Percentiles rank a stretch among this genome's conserved stretches.
These are phyloP conservation scores for Adansonia grandidieri DNA, from an alignment of 441 rosid genomes.

Conservation along the genomic window DNA sequence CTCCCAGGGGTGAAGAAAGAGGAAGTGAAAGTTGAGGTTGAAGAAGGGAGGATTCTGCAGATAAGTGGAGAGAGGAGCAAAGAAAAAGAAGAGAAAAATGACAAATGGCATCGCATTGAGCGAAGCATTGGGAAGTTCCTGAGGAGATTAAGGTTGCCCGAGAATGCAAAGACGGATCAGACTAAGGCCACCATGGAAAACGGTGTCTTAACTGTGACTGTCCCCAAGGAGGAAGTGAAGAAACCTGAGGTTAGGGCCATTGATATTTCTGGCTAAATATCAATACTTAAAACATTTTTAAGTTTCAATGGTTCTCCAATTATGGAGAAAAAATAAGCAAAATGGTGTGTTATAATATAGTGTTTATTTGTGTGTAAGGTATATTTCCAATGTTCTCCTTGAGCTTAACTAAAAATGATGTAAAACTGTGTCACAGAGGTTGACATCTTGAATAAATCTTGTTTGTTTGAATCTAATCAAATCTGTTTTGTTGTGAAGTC, in stretches of 20 bases:
- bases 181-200: constrained; percentile 42
- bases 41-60: constrained; percentile 39
- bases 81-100: constrained; percentile 46
- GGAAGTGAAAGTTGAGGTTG: constrained; percentile 44
- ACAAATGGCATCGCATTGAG: constrained; percentile 46
- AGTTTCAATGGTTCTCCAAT: background rate
- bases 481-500: too few species aligned
- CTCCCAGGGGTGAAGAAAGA: constrained; percentile 44
- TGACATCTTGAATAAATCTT: background rate
- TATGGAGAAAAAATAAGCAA: background rate
- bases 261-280: constrained; percentile 30
- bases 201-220: constrained; percentile 43
- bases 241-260: constrained; percentile 36
- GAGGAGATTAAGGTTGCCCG: constrained; percentile 47
- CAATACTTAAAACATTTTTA: background rate
- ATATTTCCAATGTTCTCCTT: background rate
- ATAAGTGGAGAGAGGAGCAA: constrained; percentile 45
- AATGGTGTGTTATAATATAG: background rate
- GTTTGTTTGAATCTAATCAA: background rate
- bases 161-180: constrained; percentile 39
- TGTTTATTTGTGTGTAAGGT: background rate
- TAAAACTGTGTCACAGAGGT: background rate
- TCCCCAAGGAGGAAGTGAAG: constrained; percentile 38
- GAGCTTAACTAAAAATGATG: background rate
- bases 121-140: constrained; percentile 40